Percentiles rank a stretch among this genome's conserved stretches.
phyloP scores from a whole-genome alignment of 495 filamentous ascomycete genomes.

The Penicillium waksmanii region DNA sequence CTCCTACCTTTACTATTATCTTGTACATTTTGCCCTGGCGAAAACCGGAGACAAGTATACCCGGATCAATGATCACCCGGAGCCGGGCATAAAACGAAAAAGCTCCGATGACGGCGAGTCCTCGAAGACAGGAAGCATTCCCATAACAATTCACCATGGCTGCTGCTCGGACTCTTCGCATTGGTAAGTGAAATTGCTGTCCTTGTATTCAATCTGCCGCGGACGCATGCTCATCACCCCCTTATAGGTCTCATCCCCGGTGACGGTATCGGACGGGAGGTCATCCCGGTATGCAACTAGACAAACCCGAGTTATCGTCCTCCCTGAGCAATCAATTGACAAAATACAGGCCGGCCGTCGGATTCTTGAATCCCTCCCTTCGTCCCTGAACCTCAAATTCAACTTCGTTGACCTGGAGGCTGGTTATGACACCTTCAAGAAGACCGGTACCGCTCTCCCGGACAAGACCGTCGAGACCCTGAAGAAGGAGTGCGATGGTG shows the following conservation, averaged over 20 bases:
- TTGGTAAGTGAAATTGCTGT: slow-evolving; percentile 43
- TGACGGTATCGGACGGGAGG: slow-evolving; percentile 97
- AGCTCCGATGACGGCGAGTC: slow-evolving; percentile 41
- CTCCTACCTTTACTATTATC: no score
- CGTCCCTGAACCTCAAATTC: slow-evolving; percentile 85
- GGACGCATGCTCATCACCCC: slow-evolving; percentile 5
- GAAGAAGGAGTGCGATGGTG: slow-evolving; percentile 89
- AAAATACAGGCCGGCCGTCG: slow-evolving; percentile 71
- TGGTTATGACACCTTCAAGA: slow-evolving; percentile 89
- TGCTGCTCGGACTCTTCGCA: slow-evolving; percentile 60
- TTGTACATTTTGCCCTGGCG: neutral
- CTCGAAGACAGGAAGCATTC: slow-evolving; percentile 27
- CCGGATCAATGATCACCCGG: slow-evolving; percentile 30
- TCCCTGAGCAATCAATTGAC: slow-evolving; percentile 19
- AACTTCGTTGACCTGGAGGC: slow-evolving; percentile 90
- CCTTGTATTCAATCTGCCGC: neutral
- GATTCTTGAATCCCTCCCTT: slow-evolving; percentile 85
- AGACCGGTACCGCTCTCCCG: slow-evolving; percentile 83
- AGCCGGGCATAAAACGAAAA: slow-evolving; percentile 30
- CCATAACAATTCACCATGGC: slow-evolving; percentile 42
- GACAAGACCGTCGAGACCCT: slow-evolving; percentile 86
- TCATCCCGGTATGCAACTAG: slow-evolving; percentile 71
- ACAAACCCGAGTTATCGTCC: slow-evolving; percentile 17
- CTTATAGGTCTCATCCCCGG: slow-evolving; percentile 87
- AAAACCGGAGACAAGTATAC: slow-evolving; percentile 24